A percentile compares a stretch with the other conserved stretches of the same genome.
These are phyloP conservation scores for Chlorophyllum brunneum DNA, from an alignment of 768 basidiomycete species.

Conservation along the genomic window DNA sequence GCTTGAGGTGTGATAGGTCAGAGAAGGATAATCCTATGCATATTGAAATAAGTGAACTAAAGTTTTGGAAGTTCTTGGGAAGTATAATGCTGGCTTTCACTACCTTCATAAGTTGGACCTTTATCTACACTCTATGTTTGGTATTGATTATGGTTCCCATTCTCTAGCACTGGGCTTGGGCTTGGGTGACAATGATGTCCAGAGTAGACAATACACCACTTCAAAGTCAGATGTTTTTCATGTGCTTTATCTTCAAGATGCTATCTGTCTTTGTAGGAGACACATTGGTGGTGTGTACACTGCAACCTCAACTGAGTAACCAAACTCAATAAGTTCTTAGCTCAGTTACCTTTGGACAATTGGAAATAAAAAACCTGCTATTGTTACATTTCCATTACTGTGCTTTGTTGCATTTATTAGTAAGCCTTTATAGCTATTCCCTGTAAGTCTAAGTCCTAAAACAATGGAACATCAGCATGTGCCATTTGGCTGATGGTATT, in stretches of 20 bases:
- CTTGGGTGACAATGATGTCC: constrained; percentile 1
- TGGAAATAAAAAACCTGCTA: background rate
- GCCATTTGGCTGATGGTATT: background rate
- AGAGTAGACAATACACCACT: background rate
- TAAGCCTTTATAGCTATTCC: background rate
- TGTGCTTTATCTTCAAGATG: constrained; percentile 2
- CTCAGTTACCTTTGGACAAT: constrained; percentile 3
- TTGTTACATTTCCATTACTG: background rate
- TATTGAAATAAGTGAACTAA: background rate
- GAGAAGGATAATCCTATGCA: background rate
- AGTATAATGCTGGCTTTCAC: background rate
- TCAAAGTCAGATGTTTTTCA: background rate
- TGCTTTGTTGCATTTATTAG: background rate
- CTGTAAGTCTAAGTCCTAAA: too few relatives aligned
- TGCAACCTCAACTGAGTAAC: too few relatives aligned
- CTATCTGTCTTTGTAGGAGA: constrained; percentile 1
- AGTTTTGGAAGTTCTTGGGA: background rate
- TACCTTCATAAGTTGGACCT: background rate
- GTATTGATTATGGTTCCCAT: background rate
- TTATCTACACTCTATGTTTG: too few relatives aligned
- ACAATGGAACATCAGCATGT: too few relatives aligned
- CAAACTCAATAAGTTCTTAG: background rate
- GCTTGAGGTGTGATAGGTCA: background rate
- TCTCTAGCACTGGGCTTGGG: background rate
- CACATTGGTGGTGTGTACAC: background rate